Evolutionary conservation across 2,329 filamentous ascomycete genomes (phyloP), one percentile per base, ranked within the genome.

Genomic region (Pyricularia sp.): DNA sequence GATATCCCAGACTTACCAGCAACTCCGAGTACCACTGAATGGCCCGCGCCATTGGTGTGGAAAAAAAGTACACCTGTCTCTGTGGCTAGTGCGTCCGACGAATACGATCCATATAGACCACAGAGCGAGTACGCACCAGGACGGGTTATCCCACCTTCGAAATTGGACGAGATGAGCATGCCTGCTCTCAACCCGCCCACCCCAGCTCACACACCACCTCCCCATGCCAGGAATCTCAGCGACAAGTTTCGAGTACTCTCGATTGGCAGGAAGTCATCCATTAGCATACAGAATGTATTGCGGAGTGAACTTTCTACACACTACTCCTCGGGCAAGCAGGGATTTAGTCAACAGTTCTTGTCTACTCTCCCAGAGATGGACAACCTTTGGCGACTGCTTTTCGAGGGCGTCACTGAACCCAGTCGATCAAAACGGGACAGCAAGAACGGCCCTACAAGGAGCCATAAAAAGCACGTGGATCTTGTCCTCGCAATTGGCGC

Each of bases 401-500:
- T 85, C 60, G 74, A 74, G 28, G 76, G 79, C 33, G 68, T 70
- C 0, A 73, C 75, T 0, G 73, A 76, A 19, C 65, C 72, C 0
- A 16, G 13, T 2, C 55, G 24, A 8, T 8, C 28, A 13, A 57
- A 10, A 24, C 22, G 55, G 2, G 30, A 62, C 19, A 73, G 76
- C 31, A 73, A 72, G 13, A 26, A 26, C 19, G 24, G 33, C 12
- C 35, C 19, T 12, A 1, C 40, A 1, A 13, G 22, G 62, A 28
- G 30, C 6, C 26, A 53, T 13, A 57, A 64, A 53, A 74, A 77
- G 40, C 78, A 76, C 49, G 73, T 84, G 13, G 83, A 87, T 68
- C 78, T 86, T 62, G 84, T 88, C 3, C 71, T 88, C 13, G 84
- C 84, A 2, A 75, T 88, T 24, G 85, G 85, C 3, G 78, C 80